Conservation (phyloP, 345 rosid genomes). For the Populus simonii region DNA sequence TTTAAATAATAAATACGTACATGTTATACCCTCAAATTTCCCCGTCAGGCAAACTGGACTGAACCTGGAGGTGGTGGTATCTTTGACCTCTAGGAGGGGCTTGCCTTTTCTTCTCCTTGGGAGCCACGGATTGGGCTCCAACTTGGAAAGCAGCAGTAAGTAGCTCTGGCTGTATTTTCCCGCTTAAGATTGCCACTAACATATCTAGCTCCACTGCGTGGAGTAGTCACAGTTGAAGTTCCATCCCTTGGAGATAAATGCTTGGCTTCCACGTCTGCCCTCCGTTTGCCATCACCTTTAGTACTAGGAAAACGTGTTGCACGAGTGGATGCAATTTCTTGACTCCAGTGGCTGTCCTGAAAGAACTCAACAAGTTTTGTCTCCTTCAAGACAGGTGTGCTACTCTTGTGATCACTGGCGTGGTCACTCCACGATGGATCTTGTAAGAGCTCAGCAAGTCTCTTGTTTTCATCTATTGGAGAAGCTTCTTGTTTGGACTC, state of each 20-base stretch:
- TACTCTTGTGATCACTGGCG: not conserved
- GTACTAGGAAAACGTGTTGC: not conserved
- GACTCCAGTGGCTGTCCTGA: constrained; percentile 9
- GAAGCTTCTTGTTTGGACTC: not conserved
- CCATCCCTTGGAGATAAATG: not conserved
- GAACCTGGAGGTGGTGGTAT: not conserved
- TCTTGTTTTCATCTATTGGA: not conserved
- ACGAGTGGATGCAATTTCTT: not conserved
- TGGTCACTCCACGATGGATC: constrained; percentile 17
- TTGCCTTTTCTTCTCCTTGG: not conserved
- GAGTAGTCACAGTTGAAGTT: not conserved
- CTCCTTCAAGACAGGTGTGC: not conserved
- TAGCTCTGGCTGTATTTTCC: not conserved
- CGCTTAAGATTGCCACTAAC: not conserved
- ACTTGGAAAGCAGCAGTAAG: constrained; percentile 10
- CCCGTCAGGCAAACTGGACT: too few species aligned
- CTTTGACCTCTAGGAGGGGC: not conserved
- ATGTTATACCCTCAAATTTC: too few species aligned
- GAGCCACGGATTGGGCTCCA: not conserved
- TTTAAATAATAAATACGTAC: too few species aligned
- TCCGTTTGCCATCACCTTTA: not conserved
- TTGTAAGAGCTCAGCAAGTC: constrained; percentile 3
- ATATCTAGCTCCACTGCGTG: too few species aligned
- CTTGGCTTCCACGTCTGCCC: not conserved
- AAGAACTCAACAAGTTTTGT: constrained; percentile 13